Percentiles rank a stretch among this genome's conserved stretches.
Conservation (phyloP, 495 filamentous ascomycete genomes). For the Filosporella fistucella region DNA sequence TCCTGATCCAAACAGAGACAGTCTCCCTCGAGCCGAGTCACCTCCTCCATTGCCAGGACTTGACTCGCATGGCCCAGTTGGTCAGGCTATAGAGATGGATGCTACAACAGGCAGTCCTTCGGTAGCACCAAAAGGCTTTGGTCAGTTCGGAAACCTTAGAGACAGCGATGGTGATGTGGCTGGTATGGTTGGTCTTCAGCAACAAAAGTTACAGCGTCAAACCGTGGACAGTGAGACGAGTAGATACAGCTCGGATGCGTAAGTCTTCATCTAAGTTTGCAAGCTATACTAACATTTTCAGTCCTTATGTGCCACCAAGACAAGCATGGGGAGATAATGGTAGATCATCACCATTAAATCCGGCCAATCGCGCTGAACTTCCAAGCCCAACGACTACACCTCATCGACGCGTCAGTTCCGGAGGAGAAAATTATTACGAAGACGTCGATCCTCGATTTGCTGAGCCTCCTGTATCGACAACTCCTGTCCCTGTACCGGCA, state of each 20-base stretch:
- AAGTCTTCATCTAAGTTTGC: conserved; percentile 33
- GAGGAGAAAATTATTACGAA: conserved; percentile 71
- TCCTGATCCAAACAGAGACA: conserved; percentile 28
- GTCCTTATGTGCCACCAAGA: conserved; percentile 61
- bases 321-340: conserved; percentile 49
- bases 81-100: conserved; percentile 86
- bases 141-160: conserved; percentile 45
- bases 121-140: conserved; percentile 33
- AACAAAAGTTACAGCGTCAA: conserved; percentile 39
- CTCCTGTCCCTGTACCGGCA: conserved; percentile 17
- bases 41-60: conserved; percentile 59
- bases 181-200: conserved; percentile 65
- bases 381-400: conserved; percentile 24
- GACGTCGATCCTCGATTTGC: conserved; percentile 89
- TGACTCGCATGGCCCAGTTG: conserved; percentile 42
- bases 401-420: conserved; percentile 33
- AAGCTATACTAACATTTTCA: conserved; percentile 30
- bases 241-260: conserved; percentile 71
- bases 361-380: conserved; percentile 27
- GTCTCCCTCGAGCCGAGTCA: conserved; percentile 50
- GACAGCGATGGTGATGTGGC: conserved; percentile 66
- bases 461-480: conserved; percentile 23
- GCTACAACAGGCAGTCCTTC: conserved; percentile 48
- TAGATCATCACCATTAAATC: conserved; percentile 35
- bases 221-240: conserved; percentile 56